A percentile compares a stretch with the other conserved stretches of the same genome.
These are phyloP conservation scores for Neurospora sp. DNA, from an alignment of 495 filamentous ascomycete genomes.

Conservation along the genomic window DNA sequence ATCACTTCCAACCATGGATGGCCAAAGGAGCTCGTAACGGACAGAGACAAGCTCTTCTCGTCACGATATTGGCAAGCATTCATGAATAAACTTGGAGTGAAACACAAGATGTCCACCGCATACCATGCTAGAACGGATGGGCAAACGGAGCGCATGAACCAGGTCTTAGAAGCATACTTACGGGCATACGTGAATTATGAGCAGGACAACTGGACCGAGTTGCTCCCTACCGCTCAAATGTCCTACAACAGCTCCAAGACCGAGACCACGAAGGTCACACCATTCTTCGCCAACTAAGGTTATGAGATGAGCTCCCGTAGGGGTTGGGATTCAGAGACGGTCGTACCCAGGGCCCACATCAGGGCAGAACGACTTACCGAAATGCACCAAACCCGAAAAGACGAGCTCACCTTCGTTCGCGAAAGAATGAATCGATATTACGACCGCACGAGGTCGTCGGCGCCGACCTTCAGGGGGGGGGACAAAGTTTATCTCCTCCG, in stretches of 20 bases:
- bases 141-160: too few species aligned
- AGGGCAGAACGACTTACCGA: slow-evolving; percentile 2
- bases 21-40: too few species aligned
- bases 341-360: not conserved
- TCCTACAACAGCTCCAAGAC: not conserved
- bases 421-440: slow-evolving; percentile 9
- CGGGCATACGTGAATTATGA: not conserved
- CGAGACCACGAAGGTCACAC: not conserved
- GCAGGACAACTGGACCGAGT: not conserved
- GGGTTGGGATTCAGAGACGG: not conserved
- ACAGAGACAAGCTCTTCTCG: too few species aligned
- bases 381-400: slow-evolving; percentile 10
- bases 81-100: too few species aligned
- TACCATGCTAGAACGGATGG: too few species aligned
- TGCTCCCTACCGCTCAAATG: not conserved
- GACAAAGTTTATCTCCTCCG: slow-evolving; percentile 23
- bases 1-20: too few species aligned
- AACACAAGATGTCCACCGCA: too few species aligned
- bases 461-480: slow-evolving; percentile 15
- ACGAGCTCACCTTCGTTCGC: slow-evolving; percentile 13
- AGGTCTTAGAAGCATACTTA: too few species aligned
- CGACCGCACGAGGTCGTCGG: slow-evolving; percentile 11
- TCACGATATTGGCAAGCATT: too few species aligned
- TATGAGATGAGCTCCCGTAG: too few species aligned
- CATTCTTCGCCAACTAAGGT: not conserved